phyloP scores from a whole-genome alignment of 495 filamentous ascomycete genomes.

The Podospora tetraspora region DNA sequence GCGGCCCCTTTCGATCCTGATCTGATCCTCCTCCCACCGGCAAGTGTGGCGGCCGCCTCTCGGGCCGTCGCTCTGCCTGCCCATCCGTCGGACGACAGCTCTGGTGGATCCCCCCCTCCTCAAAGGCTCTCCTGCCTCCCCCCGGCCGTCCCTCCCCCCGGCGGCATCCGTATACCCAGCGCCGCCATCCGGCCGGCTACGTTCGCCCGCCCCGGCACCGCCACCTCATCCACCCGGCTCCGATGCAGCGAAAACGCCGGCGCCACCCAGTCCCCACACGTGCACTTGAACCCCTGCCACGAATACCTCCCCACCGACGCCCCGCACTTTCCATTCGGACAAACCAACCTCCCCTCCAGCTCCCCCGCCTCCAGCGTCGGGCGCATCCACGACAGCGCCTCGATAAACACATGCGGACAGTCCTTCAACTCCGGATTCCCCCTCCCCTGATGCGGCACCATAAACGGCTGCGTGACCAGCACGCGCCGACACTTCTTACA shows the following conservation, averaged over 20 bases:
- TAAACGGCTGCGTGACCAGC: slow-evolving; percentile 38
- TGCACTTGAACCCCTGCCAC: slow-evolving; percentile 93
- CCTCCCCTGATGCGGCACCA: slow-evolving; percentile 35
- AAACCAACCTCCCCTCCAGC: slow-evolving; percentile 75
- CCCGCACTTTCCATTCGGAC: slow-evolving; percentile 68
- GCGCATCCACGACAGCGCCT: slow-evolving; percentile 92
- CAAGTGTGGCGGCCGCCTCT: background rate
- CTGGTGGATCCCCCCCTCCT: background rate
- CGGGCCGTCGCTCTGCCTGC: background rate
- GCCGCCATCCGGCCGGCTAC: slow-evolving; percentile 20
- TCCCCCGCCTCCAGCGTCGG: slow-evolving; percentile 68
- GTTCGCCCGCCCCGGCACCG: background rate
- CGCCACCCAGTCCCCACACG: slow-evolving; percentile 81
- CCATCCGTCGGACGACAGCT: too few species aligned
- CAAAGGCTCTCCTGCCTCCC: slow-evolving; percentile 27
- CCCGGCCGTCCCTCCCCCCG: slow-evolving; percentile 11
- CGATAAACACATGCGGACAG: slow-evolving; percentile 84
- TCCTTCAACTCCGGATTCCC: slow-evolving; percentile 23
- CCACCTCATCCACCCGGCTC: slow-evolving; percentile 73
- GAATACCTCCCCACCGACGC: slow-evolving; percentile 86
- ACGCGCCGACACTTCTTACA: slow-evolving; percentile 62
- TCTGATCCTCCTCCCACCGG: background rate
- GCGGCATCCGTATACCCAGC: slow-evolving; percentile 33
- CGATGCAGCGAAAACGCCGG: slow-evolving; percentile 84
- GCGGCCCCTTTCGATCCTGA: background rate